Base-by-base conservation (phyloP, 2,329 filamentous ascomycete genomes). In the Pseudocercospora musae region DNA sequence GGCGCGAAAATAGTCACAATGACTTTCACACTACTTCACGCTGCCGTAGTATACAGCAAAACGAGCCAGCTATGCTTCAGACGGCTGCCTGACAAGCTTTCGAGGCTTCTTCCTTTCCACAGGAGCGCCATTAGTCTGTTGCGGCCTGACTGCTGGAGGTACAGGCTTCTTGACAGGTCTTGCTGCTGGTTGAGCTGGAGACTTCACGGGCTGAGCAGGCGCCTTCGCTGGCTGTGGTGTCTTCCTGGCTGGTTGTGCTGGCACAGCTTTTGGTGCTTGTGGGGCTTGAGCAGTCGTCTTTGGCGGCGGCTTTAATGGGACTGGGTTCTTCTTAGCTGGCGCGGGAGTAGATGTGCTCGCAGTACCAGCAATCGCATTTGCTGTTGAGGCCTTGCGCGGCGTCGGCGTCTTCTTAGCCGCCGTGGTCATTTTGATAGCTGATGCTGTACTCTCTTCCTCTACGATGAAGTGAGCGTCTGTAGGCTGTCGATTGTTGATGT, bases 381-480 rank as follows among this genome's bases (percentile, higher is more conserved):
- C 55, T 50, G 62, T 58, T 11, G 52, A 54, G 20, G 57, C 59
- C 44, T 62, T 66, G 20, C 64, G 62, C 18, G 62, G 63, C 7
- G 60, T 55, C 7, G 59, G 46, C n/a, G 66, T 67, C 58, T 69
- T 71, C 59, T 65, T 67, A 1, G 64, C 60, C 15, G 64, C 63
- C 54, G 64, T 60, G 5, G 69, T 65, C 10, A 66, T 60, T 57
- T 70, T 71, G 52, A 68, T 23, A 20, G 56, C 61, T 15, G 52
- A 40, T 7, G 52, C 52, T 18, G 52, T 23, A 7, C 66, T 66
- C 25, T 71, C 70, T 4, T 70, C 70, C 50, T 76, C 74, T 13
- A 78, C 74, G 27, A 77, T 61, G 66, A 80, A 81, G 66, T 80
- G 77, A 5, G 77, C 79, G 61, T 80, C 78, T n/a, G 76, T 75